Evolutionary conservation across 768 basidiomycete genomes (phyloP), one percentile per base, ranked within the genome.

Genomic region (Suillus subluteus): DNA sequence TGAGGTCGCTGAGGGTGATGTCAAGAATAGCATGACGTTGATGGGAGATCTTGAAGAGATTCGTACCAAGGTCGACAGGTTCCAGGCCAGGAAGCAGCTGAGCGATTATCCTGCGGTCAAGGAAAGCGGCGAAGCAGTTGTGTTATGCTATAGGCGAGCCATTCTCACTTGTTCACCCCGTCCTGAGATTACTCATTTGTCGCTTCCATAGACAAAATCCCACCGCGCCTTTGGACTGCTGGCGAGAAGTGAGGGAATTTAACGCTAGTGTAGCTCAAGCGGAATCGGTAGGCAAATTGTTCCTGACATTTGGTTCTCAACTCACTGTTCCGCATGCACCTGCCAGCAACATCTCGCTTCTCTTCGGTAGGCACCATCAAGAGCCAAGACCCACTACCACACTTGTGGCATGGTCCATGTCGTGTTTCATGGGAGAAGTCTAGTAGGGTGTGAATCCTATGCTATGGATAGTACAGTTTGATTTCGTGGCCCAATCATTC

Each of bases 11-110:
- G 83, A 82, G 23, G 81, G 79, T 26, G 75, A 81, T 37, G 73
- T 88, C 54, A 87, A 83, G 73, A 88, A 84, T 70, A 91, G 88
- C 66, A 82, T 86, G 8, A 82, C 83, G 3, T 80, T 96, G 35
- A 76, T 89, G 65, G 90, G 88, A 37, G 94, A 95, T 76, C 75
- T 96, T 69, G 91, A 92, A 70, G 87, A 92, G 73, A 83, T 95
- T 58, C 83, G 85, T 71, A 80, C 79, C 63, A 91, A 91, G 73
- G 87, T 93, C n/a, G 88, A 91, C 71, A 84, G 86, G 68, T 91
- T 89, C 73, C 86, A 91, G 59, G 76, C 81, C 18, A 82, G 87
- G 52, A 84, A 82, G 67, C 81, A 85, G 66, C 79, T 90, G 23
- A 76, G 76, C 12, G 86, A 86, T 54, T 85, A 84, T 63, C 84